These are phyloP conservation scores for Pisolithus tinctorius DNA, from an alignment of 768 basidiomycete genomes.

Conservation along the genomic window DNA sequence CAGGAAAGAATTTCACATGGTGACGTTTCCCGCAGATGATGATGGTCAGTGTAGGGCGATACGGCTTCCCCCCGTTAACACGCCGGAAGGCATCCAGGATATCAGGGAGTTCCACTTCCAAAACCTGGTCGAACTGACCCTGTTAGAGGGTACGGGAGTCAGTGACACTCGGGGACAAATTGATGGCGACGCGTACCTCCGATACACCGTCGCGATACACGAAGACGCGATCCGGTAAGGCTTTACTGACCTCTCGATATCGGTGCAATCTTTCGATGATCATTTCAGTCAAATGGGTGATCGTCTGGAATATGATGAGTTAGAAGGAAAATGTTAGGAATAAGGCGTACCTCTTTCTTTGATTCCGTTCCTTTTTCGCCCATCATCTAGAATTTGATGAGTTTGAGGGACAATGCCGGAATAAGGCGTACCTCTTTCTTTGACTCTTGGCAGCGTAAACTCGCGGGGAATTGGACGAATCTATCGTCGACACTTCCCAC, in stretches of 20 bases:
- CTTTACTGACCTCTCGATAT: constrained; percentile 49
- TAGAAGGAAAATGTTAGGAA: not conserved
- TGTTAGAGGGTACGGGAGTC: constrained; percentile 19
- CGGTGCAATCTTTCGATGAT: constrained; percentile 59
- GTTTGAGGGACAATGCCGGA: not conserved
- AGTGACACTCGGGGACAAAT: not conserved
- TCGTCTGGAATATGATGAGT: constrained; percentile 45
- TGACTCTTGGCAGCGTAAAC: constrained; percentile 54
- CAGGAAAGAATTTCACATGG: constrained; percentile 53
- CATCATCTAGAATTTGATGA: constrained; percentile 43
- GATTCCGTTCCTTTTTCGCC: constrained; percentile 13
- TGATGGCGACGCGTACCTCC: constrained; percentile 40
- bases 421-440: constrained; percentile 19
- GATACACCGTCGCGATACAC: constrained; percentile 82
- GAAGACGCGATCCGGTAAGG: constrained; percentile 60
- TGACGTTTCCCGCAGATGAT: constrained; percentile 76
- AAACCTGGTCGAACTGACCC: constrained; percentile 67
- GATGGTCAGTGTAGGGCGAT: constrained; percentile 61
- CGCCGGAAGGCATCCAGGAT: constrained; percentile 53
- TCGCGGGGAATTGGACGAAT: constrained; percentile 76
- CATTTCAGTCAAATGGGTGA: constrained; percentile 59
- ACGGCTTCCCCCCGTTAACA: constrained; percentile 37
- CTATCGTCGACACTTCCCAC: constrained; percentile 66
- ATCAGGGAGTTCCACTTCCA: constrained; percentile 54
- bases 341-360: constrained; percentile 18